These are phyloP conservation scores for Rhizomucor pusillus DNA, from an alignment of 371 early-diverging fungal genomes.

Conservation along the genomic window DNA sequence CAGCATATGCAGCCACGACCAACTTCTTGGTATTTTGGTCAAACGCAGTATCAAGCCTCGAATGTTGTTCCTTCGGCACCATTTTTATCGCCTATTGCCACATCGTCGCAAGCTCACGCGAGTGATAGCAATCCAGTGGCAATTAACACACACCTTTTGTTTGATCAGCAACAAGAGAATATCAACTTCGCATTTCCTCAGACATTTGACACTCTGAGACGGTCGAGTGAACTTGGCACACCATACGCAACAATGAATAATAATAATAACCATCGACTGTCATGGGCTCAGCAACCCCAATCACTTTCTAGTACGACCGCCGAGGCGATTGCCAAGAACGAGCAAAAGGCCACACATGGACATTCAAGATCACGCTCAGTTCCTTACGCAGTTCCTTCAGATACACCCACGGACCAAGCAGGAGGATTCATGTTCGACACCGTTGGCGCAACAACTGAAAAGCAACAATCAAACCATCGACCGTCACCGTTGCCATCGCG, in stretches of 20 bases:
- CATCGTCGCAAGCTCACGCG: not conserved
- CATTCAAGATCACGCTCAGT: constrained; percentile 41
- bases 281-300: constrained; percentile 6
- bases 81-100: constrained; percentile 2
- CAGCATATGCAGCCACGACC: no score
- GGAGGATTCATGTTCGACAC: constrained; percentile 15
- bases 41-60: not conserved
- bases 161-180: no score
- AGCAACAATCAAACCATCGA: constrained; percentile 10
- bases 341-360: constrained; percentile 16
- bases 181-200: no score
- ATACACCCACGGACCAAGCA: constrained; percentile 1
- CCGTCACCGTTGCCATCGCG: constrained; percentile 26
- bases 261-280: no score
- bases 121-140: no score
- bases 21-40: constrained; percentile 16
- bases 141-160: no score
- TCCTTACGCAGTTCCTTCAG: constrained; percentile 12
- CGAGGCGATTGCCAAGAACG: constrained; percentile 2
- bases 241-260: no score
- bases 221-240: no score
- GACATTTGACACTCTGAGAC: no score
- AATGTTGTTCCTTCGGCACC: constrained; percentile 8
- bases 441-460: constrained; percentile 12
- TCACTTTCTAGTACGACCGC: constrained; percentile 5